Evolutionary conservation across 2,329 filamentous ascomycete genomes (phyloP).

Genomic region (Aspergillus calidoustus): DNA sequence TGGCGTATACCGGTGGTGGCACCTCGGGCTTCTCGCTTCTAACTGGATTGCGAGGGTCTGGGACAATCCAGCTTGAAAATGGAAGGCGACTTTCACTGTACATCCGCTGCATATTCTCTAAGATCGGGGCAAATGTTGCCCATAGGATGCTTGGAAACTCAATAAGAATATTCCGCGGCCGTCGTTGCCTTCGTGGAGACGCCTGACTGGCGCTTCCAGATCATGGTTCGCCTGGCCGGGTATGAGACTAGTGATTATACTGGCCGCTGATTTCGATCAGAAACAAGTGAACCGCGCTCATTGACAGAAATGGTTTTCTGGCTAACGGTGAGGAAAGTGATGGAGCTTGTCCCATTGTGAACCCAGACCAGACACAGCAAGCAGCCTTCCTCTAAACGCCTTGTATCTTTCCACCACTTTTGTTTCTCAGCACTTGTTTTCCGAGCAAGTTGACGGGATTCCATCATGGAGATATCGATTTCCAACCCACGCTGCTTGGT

Average conservation of each 20-base stretch:
- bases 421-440: not conserved
- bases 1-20: conserved; percentile 57
- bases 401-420: not conserved
- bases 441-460: not conserved
- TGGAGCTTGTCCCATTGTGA: not conserved
- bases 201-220: not conserved
- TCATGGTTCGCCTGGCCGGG: not conserved
- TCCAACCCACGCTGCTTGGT: conserved; percentile 1
- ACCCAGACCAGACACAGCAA: conserved; percentile 1
- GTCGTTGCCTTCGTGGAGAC: not conserved
- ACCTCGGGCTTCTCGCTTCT: conserved; percentile 28
- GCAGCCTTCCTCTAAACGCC: conserved; percentile 1
- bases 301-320: not conserved
- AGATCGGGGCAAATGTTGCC: conserved; percentile 60
- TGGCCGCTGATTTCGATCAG: not conserved
- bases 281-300: not conserved
- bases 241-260: not conserved
- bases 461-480: not conserved
- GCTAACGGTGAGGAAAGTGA: not conserved
- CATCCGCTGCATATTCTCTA: conserved; percentile 61
- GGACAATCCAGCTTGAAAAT: conserved; percentile 50
- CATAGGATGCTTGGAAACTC: conserved; percentile 66
- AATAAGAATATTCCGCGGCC: conserved; percentile 37
- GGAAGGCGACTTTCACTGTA: conserved; percentile 50
- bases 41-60: conserved; percentile 13